Evolutionary conservation across 2,329 filamentous ascomycete genomes (phyloP).

Genomic region (Aspergillus flavus): DNA sequence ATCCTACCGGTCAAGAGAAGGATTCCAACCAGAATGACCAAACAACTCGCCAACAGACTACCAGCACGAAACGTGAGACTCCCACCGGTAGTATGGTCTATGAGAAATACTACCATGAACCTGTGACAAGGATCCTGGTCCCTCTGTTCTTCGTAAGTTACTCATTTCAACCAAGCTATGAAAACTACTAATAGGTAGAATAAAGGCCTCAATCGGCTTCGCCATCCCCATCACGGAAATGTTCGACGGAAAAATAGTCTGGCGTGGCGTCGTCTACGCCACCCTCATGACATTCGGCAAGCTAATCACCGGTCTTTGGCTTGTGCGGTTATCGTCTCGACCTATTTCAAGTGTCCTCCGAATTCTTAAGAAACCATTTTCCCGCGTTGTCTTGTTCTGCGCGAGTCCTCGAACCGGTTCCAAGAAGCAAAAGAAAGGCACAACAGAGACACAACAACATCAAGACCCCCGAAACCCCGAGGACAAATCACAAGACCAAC

Average conservation of each 20-base stretch:
- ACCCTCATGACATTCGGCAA: constrained; percentile 70
- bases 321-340: constrained; percentile 44
- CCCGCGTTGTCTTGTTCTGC: constrained; percentile 12
- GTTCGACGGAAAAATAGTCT: constrained; percentile 66
- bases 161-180: no score
- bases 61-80: not conserved
- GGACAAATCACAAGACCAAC: not conserved
- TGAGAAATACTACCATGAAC: constrained; percentile 49
- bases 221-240: constrained; percentile 73
- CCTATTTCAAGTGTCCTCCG: constrained; percentile 14
- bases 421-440: not conserved
- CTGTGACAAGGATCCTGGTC: constrained; percentile 59
- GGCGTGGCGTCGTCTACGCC: constrained; percentile 73
- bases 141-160: constrained; percentile 71
- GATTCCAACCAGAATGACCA: not conserved
- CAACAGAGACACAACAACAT: not conserved
- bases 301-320: constrained; percentile 62
- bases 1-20: not conserved
- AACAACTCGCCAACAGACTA: not conserved
- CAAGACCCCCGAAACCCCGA: not conserved
- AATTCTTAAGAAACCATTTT: constrained; percentile 8
- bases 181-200: constrained; percentile 1
- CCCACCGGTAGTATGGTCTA: constrained; percentile 41
- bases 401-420: not conserved
- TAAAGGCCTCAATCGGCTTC: constrained; percentile 66